Base-by-base conservation (phyloP, 257 asterid species). In the Salvia rosmarinus region DNA sequence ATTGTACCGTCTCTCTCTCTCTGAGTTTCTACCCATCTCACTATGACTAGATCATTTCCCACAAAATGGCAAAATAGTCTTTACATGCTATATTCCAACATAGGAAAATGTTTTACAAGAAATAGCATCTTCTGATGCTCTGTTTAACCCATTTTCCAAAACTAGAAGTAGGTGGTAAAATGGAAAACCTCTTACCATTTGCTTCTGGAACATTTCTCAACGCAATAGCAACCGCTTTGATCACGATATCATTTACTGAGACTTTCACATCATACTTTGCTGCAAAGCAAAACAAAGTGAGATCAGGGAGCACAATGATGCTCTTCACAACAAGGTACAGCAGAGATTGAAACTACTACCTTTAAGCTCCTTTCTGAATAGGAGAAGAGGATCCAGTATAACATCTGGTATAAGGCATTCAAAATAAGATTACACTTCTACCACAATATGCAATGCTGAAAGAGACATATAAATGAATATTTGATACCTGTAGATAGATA, bases 281-380 rank as follows among this genome's bases (percentile, higher is more conserved):
- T 94, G 93, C 80, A 78, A 64, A 73, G 71, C 43, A 68, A 44
- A 25, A 57, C 39, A 51, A 85, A 72, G 74, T 58, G 62, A 65
- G 75, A 80, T 55, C 25, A 65, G 58, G 73, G 51, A 58, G 66
- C 55, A 66, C 40, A 64, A 62, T 59, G 71, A 73, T 61, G 63
- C 67, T 58, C 64, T 72, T 62, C 49, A 68, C 37, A 59, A 61
- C 67, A 60, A 64, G 54, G 34, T 69, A 59, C 40, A 65, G 67
- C 20, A 19, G 46, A 77, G 57, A 70, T 46, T n/a, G 43, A 77
- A 74, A 25, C 44, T 55, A 76, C 43, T 79, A 92, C 99, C 97
- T 87, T 90, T 95, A 78, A 95, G 96, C 82, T 91, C 96, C 83
- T 92, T 95, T 82, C 97, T 85, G 89, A 90, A 92, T 73, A 86